Conservation (phyloP, 2,329 filamentous ascomycete genomes). For the Pseudocercospora macadamiae region DNA sequence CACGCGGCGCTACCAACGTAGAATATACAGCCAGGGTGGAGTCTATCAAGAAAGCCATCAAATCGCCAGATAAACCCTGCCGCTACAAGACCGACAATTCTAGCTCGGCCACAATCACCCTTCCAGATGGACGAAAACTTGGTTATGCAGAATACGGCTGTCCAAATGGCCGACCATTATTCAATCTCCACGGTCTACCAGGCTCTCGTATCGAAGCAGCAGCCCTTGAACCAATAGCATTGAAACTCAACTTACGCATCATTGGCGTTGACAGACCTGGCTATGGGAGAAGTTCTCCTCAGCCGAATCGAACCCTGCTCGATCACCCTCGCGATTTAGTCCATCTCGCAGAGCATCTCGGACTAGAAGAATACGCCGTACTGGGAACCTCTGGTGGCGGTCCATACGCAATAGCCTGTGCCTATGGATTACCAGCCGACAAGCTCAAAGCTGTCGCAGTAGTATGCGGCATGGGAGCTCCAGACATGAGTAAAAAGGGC, state of each 20-base stretch:
- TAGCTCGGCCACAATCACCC: constrained; percentile 4
- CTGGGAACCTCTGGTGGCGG: constrained; percentile 53
- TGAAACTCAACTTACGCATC: constrained; percentile 43
- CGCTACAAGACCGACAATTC: not conserved
- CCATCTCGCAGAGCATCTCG: constrained; percentile 45
- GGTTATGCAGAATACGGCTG: constrained; percentile 51
- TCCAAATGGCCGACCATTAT: constrained; percentile 37
- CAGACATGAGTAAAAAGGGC: constrained; percentile 3
- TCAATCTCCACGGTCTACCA: constrained; percentile 51
- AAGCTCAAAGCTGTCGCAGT: constrained; percentile 7
- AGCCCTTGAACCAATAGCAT: constrained; percentile 39
- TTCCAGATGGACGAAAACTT: constrained; percentile 43
- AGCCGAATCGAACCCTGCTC: constrained; percentile 17
- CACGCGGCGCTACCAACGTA: not conserved
- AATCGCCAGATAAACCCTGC: not conserved
- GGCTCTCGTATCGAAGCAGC: constrained; percentile 48
- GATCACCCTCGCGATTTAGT: constrained; percentile 50
- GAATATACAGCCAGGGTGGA: not conserved
- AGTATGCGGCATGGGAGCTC: constrained; percentile 5
- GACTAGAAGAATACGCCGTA: constrained; percentile 46
- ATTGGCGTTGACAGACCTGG: constrained; percentile 51
- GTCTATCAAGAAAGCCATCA: not conserved
- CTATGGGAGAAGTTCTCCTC: constrained; percentile 45
- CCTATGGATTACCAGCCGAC: constrained; percentile 40
- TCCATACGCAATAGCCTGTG: constrained; percentile 53